Evolutionary conservation across 345 rosid genomes (phyloP), one percentile per base, ranked within the genome.

Genomic region (Gossypium bickii): DNA sequence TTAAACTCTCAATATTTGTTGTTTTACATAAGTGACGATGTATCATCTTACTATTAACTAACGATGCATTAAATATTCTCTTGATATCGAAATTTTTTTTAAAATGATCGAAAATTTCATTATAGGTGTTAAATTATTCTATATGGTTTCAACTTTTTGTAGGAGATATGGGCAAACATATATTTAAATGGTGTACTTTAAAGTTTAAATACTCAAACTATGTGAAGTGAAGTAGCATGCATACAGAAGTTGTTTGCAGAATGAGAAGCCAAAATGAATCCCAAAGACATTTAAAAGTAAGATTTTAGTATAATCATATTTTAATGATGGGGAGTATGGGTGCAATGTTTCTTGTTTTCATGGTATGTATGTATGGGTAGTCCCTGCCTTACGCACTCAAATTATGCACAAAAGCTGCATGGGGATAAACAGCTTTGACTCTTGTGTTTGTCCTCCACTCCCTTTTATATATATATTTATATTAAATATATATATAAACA

Each of bases 341-440:
- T 63, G 25, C 65, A 12, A 15, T 3, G 24, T 17, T 57, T 45
- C 10, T 20, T 38, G 12, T 10, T 69, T 56, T 55, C 18, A 57
- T 57, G 11, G 29, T 45, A 44, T 45, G 52, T 20, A 20, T 56
- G 74, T 44, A 80, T 70, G 85, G 83, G 85, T 57, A 58, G 61
- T 24, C 63, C n/a, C 61, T 73, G 82, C 27, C 67, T 74, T 53
- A 4, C 47, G 78, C 67, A 77, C 83, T 75, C 72, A 10, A 77
- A 77, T 22, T 77, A 48, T 38, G 55, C 75, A 60, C 22, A 82
- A 82, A 82, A 84, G 83, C 82, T 74, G 80, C 83, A 15, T 41
- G 45, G n/a, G 56, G 82, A 84, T 82, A 71, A 78, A 59, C 61
- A 55, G 53, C 74, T 74, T 79, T 71, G 79, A 74, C 72, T 38